Base-by-base conservation (phyloP, 2,329 filamentous ascomycete species). In the Immersiporthe knoxdaviesiana region DNA sequence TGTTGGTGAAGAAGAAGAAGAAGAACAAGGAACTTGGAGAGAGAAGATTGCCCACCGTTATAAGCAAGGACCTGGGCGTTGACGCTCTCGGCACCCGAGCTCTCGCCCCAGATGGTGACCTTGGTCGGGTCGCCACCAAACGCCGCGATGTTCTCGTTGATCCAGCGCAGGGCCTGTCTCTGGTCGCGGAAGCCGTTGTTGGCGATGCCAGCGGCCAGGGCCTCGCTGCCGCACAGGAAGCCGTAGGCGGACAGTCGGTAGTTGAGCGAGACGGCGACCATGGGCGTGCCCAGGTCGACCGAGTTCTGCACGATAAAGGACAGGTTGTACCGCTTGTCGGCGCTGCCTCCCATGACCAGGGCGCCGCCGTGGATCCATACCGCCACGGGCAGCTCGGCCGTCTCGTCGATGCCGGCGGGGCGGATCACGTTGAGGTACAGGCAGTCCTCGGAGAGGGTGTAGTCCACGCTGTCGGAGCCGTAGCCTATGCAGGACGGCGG, bases 341-440 rank as follows among this genome's bases (percentile, higher is more conserved):
- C 39, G 76, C 74, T 75, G 21, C 74, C 74, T 2, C 78, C 78
- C 75, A 27, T 32, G 58, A 52, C 30, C 6, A 79, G 60, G 21
- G 77, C 77, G 32, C 78, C 78, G 44, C 83, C 83, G 68, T 89
- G 84, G 59, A 90, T 87, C 87, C 87, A 90, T 0, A 88, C 81
- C 14, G 81, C 82, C 8, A 90, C 84, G 0, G 88, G 88, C 2
- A 90, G 79, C 14, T 77, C 80, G 16, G 76, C 75, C 32, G 74
- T 73, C 62, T 76, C 71, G 24, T 80, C 76, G 7, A 82, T 78
- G 2, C 84, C 83, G 16, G 83, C 77, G 0, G 86, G 85, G 10
- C 87, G 82, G 30, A 90, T 79, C 12, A 90, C 81, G 72, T 89
- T 90, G 70, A 90, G 77, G 66, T 85, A 87, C 0, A 90, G 80